Percentiles rank a stretch among this genome's conserved stretches.
phyloP scores from a whole-genome alignment of 139 green algal species.

The Haematococcus lacustris region DNA sequence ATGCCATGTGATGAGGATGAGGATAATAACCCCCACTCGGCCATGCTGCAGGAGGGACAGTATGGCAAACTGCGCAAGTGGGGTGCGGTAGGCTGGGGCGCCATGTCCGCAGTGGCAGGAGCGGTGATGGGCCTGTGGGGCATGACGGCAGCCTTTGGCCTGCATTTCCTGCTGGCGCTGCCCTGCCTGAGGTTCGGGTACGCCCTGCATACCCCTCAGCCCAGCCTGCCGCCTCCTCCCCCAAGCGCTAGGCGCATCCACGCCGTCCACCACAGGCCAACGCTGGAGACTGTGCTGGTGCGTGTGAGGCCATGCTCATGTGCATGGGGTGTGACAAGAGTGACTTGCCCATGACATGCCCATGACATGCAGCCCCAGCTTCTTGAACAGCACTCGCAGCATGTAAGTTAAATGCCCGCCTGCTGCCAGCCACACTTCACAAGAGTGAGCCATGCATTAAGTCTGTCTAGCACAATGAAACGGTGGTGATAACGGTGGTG shows the following conservation, averaged over 20 bases:
- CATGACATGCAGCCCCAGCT: too few species aligned
- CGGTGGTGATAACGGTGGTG: too few species aligned
- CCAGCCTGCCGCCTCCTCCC: neutral
- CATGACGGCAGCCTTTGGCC: constrained; percentile 25
- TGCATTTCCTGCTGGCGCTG: constrained; percentile 15
- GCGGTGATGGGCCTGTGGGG: constrained; percentile 12
- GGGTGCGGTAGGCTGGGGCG: constrained; percentile 43
- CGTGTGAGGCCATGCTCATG: neutral
- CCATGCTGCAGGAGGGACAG: constrained; percentile 15
- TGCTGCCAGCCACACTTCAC: too few species aligned
- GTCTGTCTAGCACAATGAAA: too few species aligned
- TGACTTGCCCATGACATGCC: too few species aligned
- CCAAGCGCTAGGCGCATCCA: neutral
- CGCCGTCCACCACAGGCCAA: neutral
- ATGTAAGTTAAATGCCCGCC: too few species aligned
- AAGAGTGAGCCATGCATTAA: too few species aligned
- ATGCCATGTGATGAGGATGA: neutral
- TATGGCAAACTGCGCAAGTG: constrained; percentile 45
- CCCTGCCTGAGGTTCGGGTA: constrained; percentile 16
- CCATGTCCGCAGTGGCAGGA: constrained; percentile 14
- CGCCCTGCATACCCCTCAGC: neutral
- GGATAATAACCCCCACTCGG: neutral
- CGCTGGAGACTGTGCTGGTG: neutral
- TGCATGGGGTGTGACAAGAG: constrained; percentile 1
- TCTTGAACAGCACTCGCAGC: too few species aligned